Evolutionary conservation across 2,329 filamentous ascomycete species (phyloP).

Genomic region (Colletotrichum tofieldiae): DNA sequence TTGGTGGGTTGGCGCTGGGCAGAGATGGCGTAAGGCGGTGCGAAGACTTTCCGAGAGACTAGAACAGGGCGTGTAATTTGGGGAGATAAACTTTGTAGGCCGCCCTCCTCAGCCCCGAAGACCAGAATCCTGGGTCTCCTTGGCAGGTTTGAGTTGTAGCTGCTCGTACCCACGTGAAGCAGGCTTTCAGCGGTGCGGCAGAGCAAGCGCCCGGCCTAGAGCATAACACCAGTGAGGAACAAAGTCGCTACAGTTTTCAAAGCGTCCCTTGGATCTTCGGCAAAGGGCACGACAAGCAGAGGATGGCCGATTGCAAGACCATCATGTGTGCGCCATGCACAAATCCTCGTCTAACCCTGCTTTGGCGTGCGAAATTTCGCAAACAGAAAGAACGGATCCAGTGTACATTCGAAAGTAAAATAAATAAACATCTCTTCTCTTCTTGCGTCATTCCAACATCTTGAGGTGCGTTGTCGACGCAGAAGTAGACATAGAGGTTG

Average conservation of each 20-base stretch:
- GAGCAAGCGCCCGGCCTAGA: slow-evolving; percentile 71
- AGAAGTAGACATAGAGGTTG: background rate
- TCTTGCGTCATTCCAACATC: background rate
- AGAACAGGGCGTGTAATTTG: slow-evolving; percentile 58
- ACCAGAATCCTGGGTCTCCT: slow-evolving; percentile 61
- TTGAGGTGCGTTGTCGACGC: background rate
- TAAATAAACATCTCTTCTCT: no score
- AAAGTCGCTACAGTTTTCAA: background rate
- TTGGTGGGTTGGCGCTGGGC: slow-evolving; percentile 58
- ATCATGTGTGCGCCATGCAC: no score
- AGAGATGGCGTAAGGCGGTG: slow-evolving; percentile 69
- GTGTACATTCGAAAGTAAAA: no score
- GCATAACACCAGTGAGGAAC: slow-evolving; percentile 62
- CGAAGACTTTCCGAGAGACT: slow-evolving; percentile 67
- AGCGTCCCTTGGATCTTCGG: no score
- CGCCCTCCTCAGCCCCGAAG: slow-evolving; percentile 64
- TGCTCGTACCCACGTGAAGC: slow-evolving; percentile 66
- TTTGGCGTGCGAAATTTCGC: no score
- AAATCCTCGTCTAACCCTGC: no score
- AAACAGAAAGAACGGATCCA: no score
- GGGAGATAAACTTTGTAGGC: slow-evolving; percentile 69
- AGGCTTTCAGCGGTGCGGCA: slow-evolving; percentile 68
- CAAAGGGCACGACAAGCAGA: no score
- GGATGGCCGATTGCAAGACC: no score
- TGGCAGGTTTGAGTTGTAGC: slow-evolving; percentile 66